A percentile compares a stretch with the other conserved stretches of the same genome.
Evolutionary conservation across 2,329 filamentous ascomycete genomes (phyloP).

Genomic region (Fusarium guadeloupense): DNA sequence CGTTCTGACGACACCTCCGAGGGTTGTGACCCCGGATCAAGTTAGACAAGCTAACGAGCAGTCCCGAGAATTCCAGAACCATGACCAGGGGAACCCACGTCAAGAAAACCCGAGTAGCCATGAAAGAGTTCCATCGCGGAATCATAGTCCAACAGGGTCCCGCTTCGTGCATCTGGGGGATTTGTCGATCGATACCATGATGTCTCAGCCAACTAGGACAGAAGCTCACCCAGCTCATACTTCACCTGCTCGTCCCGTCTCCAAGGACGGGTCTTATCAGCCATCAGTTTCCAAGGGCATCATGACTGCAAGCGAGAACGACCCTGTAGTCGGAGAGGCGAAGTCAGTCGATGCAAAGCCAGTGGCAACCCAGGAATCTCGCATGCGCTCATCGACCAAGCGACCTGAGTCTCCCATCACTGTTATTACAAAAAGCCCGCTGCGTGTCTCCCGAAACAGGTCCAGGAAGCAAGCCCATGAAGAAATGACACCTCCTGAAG

Average conservation of each 20-base stretch:
- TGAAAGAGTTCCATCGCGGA: conserved; percentile 34
- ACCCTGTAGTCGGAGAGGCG: conserved; percentile 26
- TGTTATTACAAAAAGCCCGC: conserved; percentile 39
- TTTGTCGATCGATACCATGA: conserved; percentile 42
- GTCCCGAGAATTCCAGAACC: conserved; percentile 22
- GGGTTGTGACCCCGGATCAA: conserved; percentile 34
- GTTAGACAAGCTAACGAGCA: conserved; percentile 33
- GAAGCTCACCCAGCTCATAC: conserved; percentile 5
- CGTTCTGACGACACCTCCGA: conserved; percentile 37
- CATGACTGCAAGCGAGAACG: conserved; percentile 29
- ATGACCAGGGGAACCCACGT: conserved; percentile 1
- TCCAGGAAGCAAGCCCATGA: conserved; percentile 1
- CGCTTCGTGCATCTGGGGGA: conserved; percentile 34
- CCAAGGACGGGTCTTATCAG: conserved; percentile 19
- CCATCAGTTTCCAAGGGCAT: conserved; percentile 35
- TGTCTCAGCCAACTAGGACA: conserved; percentile 29
- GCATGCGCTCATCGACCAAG: conserved; percentile 18
- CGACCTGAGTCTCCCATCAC: conserved; percentile 18
- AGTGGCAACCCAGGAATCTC: conserved; percentile 23
- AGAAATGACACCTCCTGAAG: conserved; percentile 22
- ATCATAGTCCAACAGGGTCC: conserved; percentile 40
- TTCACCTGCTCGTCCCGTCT: conserved; percentile 9
- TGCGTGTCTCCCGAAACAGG: conserved; percentile 6
- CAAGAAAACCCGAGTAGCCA: conserved; percentile 2
- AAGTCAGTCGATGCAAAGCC: conserved; percentile 12